Evolutionary conservation across 1,139 yeast genomes (phyloP).

Genomic region (Zhuliangozyma blackwelliae): DNA sequence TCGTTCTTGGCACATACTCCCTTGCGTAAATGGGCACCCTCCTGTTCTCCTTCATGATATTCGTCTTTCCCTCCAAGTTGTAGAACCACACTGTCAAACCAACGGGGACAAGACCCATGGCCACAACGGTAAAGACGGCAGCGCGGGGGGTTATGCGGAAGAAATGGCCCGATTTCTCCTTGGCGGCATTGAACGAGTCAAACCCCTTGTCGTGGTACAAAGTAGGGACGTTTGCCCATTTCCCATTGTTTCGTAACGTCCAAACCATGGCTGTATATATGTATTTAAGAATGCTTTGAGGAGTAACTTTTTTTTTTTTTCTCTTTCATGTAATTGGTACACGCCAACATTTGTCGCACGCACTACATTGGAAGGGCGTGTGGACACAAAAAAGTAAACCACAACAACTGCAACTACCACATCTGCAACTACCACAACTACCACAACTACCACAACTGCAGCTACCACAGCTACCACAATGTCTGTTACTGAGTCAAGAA

Average conservation of each 20-base stretch:
- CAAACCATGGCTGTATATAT: constrained; percentile 30
- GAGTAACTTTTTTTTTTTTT: neutral
- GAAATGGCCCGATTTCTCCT: constrained; percentile 39
- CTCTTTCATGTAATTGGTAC: neutral
- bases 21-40: constrained; percentile 26
- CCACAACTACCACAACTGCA: too few relatives aligned
- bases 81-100: constrained; percentile 36
- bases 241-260: constrained; percentile 23
- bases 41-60: constrained; percentile 35
- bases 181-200: constrained; percentile 41
- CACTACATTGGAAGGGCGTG: too few relatives aligned
- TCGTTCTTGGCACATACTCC: constrained; percentile 43
- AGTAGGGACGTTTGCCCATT: too few relatives aligned
- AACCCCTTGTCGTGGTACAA: constrained; percentile 37
- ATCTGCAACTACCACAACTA: too few relatives aligned
- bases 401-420: neutral
- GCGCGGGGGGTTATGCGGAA: constrained; percentile 44
- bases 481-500: constrained; percentile 6
- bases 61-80: constrained; percentile 32
- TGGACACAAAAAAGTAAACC: neutral
- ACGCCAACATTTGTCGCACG: too few relatives aligned
- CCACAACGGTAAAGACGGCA: constrained; percentile 29
- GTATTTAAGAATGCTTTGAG: neutral
- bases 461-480: too few relatives aligned
- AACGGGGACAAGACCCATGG: constrained; percentile 39